phyloP scores from a whole-genome alignment of 164 flowering plant species.

The Aristolochia contorta region DNA sequence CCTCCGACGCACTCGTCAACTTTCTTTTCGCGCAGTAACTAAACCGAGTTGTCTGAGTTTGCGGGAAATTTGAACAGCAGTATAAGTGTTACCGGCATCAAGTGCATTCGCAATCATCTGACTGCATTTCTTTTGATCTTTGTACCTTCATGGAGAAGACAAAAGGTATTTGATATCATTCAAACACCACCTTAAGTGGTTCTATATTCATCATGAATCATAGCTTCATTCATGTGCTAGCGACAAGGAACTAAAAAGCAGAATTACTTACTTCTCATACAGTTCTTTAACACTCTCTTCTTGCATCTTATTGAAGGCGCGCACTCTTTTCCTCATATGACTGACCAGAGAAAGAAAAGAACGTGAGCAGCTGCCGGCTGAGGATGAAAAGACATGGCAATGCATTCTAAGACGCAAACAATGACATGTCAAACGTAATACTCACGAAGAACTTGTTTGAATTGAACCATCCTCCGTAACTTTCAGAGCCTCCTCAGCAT shows the following conservation, averaged over 20 bases:
- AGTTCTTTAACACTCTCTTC: conserved; percentile 49
- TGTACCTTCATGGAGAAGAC: conserved; percentile 44
- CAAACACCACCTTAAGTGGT: neutral
- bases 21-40: conserved; percentile 29
- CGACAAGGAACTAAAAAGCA: neutral
- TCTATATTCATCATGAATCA: neutral
- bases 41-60: conserved; percentile 86
- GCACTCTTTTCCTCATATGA: conserved; percentile 52
- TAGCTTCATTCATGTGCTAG: neutral
- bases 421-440: neutral
- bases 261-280: conserved; percentile 68
- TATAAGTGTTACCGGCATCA: conserved; percentile 40
- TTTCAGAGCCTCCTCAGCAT: neutral
- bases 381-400: neutral
- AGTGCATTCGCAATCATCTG: conserved; percentile 77
- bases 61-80: conserved; percentile 61
- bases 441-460: conserved; percentile 32
- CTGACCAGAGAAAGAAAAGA: conserved; percentile 16
- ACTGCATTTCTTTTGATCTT: conserved; percentile 69
- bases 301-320: conserved; percentile 59
- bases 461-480: conserved; percentile 20
- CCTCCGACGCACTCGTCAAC: conserved; percentile 14
- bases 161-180: neutral
- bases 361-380: neutral
- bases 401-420: neutral